Evolutionary conservation across 208 protist genomes (phyloP), one percentile per base, ranked within the genome.

Genomic region (Phytomonas sp.): DNA sequence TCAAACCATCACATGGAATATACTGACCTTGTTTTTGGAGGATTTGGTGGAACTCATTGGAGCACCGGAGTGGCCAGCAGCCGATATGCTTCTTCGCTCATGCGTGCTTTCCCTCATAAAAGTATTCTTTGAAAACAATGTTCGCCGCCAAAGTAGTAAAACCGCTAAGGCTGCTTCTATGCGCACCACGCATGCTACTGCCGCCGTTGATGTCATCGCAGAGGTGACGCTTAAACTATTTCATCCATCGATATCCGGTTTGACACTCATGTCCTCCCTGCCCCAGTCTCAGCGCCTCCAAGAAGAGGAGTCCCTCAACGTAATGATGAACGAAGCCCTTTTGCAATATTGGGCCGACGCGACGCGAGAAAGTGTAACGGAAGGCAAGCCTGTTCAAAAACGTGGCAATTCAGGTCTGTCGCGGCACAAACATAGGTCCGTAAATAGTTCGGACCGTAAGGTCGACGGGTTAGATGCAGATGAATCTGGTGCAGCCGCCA

Each of bases 21-120:
- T 77, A 29, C 68, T 82, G 56, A 60, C 85, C 33, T 79, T 81
- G 46, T 64, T 96, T 29, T 73, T 78, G 31, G 88, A 94, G 67
- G 88, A 96, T 77, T 72, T 94, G 29, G 75, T 82, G n/a, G 73
- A 84, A 32, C 78, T 94, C 29, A 60, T 96, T 2, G 81, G 85
- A 17, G 53, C 83, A 30, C 87, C 87, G 4, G 83, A 91, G 65
- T 96, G 83, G 79, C 87, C 88, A 7, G 85, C 61, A 2, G 91
- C 88, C 4, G 88, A 96, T 68, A 30, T 82, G 20, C 73, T 96
- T 40, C 75, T 94, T 63, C 91, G 82, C 43, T 68, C 61, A 6
- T 64, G 82, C 1, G 76, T 96, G 28, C 64, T 82, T 23, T 60
- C 65, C 13, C 68, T 93, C 36, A 67, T 75, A 7, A 79, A 87